phyloP scores from a whole-genome alignment of 2,329 filamentous ascomycete species.

The Sarocladium strictum region DNA sequence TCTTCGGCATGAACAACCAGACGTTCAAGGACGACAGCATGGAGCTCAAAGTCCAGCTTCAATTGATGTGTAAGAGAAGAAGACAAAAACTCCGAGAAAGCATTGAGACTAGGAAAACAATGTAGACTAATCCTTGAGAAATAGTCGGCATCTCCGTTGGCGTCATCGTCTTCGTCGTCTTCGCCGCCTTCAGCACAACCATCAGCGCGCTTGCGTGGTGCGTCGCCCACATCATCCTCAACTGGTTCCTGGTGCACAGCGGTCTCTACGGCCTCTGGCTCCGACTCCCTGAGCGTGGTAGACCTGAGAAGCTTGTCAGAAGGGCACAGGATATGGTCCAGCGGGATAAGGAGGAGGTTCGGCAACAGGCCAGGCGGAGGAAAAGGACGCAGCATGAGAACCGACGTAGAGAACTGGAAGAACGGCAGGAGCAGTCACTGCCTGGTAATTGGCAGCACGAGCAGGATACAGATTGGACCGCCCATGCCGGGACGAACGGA shows the following conservation, averaged over 20 bases:
- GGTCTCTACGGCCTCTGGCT: constrained; percentile 12
- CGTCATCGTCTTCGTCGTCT: constrained; percentile 11
- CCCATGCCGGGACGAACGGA: too few species aligned
- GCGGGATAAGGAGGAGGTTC: constrained; percentile 7
- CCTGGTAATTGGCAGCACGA: too few species aligned
- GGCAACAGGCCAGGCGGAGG: not conserved
- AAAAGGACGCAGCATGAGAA: not conserved
- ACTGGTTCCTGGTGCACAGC: constrained; percentile 11
- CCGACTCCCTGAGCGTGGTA: constrained; percentile 1
- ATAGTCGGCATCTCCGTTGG: constrained; percentile 8
- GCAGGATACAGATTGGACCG: too few species aligned
- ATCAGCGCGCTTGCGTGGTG: constrained; percentile 7
- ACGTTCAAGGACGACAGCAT: constrained; percentile 10
- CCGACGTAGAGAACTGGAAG: too few species aligned
- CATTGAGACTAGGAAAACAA: too few species aligned
- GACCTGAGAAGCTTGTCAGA: constrained; percentile 2
- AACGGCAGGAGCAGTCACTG: too few species aligned
- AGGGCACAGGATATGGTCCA: constrained; percentile 9
- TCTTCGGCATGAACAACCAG: constrained; percentile 26
- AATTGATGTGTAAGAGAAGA: constrained; percentile 16
- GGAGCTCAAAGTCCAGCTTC: constrained; percentile 15
- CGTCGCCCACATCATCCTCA: constrained; percentile 5
- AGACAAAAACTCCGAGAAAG: too few species aligned
- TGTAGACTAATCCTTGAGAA: not conserved
- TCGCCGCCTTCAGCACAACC: constrained; percentile 11